Evolutionary conservation across 352 stramenopile genomes (phyloP).

Genomic region (Globisporangium carolinianum): DNA sequence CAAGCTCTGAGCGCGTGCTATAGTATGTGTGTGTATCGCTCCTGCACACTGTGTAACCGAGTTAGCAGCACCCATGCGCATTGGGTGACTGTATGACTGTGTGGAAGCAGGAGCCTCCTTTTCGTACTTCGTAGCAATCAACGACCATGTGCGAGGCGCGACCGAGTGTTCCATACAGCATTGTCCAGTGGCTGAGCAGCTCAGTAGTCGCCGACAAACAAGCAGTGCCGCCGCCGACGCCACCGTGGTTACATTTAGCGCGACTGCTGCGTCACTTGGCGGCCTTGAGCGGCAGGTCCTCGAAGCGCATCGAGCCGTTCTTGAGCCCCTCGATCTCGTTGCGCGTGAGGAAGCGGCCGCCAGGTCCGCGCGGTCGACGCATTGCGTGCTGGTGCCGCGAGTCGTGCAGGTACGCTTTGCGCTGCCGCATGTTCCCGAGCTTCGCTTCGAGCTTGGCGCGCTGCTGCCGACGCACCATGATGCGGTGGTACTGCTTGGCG

Average conservation of each 20-base stretch:
- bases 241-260: not conserved
- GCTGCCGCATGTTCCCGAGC: constrained; percentile 63
- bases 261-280: not conserved
- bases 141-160: too few relatives aligned
- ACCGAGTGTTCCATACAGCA: too few relatives aligned
- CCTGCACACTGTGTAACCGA: not conserved
- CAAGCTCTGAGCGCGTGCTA: not conserved
- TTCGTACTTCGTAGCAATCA: too few relatives aligned
- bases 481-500: constrained; percentile 88
- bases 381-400: constrained; percentile 86
- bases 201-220: too few relatives aligned
- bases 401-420: constrained; percentile 82
- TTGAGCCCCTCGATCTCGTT: constrained; percentile 72
- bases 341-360: constrained; percentile 77
- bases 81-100: too few relatives aligned
- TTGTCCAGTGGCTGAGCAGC: too few relatives aligned
- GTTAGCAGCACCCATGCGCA: too few relatives aligned
- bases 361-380: constrained; percentile 74
- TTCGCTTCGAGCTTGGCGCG: constrained; percentile 84
- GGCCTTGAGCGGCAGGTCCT: constrained; percentile 47
- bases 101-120: too few relatives aligned
- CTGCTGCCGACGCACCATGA: constrained; percentile 84
- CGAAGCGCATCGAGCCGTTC: constrained; percentile 54
- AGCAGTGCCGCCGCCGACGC: too few relatives aligned
- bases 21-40: too few relatives aligned